phyloP scores from a whole-genome alignment of 495 filamentous ascomycete genomes.

The Podospora anserina region DNA sequence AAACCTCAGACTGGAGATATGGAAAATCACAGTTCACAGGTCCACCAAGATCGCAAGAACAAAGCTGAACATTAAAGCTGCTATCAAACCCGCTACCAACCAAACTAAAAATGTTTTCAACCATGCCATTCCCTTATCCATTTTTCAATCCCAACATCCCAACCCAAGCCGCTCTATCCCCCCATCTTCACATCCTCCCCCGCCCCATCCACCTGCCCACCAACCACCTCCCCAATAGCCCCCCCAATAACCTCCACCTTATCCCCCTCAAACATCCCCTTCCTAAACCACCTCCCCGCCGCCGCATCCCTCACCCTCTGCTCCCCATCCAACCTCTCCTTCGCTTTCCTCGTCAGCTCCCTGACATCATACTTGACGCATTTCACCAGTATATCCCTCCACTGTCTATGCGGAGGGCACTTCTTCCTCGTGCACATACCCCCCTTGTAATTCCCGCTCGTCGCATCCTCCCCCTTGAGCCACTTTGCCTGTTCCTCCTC shows the following conservation, averaged over 20 bases:
- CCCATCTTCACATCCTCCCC: conserved; percentile 7
- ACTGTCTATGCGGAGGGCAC: conserved; percentile 47
- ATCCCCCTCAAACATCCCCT: conserved; percentile 1
- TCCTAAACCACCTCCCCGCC: conserved; percentile 33
- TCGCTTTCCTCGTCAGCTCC: conserved; percentile 44
- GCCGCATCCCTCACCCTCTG: conserved; percentile 38
- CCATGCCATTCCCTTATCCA: background rate
- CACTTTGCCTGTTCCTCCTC: background rate
- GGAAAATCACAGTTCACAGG: too few relatives aligned
- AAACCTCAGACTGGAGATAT: background rate
- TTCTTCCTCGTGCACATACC: conserved; percentile 49
- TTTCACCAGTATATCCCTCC: conserved; percentile 43
- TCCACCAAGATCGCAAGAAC: too few relatives aligned
- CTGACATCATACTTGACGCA: conserved; percentile 42
- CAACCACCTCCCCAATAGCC: conserved; percentile 15
- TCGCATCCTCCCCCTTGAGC: conserved; percentile 23
- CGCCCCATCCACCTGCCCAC: conserved; percentile 15
- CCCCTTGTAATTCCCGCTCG: conserved; percentile 18
- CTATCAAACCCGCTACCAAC: background rate
- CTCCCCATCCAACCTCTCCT: conserved; percentile 42
- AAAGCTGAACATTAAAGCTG: background rate
- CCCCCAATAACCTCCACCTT: conserved; percentile 36
- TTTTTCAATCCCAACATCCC: background rate
- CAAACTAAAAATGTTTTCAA: background rate
- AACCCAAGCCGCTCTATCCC: background rate